A percentile compares a stretch with the other conserved stretches of the same genome.
These are phyloP conservation scores for Candida nemodendra DNA, from an alignment of 805 yeast genomes.

Conservation along the genomic window DNA sequence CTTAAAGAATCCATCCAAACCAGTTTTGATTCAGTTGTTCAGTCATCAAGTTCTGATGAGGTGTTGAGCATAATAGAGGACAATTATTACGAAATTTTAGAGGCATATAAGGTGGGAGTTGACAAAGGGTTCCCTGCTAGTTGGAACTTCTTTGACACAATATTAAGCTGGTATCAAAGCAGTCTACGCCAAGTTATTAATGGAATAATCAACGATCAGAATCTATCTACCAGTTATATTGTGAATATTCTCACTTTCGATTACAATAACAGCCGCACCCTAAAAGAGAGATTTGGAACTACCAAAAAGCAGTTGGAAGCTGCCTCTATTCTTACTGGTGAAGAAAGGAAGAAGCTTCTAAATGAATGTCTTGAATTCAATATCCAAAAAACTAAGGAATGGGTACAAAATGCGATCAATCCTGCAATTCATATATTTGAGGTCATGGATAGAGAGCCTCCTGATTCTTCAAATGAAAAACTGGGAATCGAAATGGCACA, in stretches of 20 bases:
- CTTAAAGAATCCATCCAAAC: slow-evolving; percentile 60
- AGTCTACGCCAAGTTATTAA: slow-evolving; percentile 63
- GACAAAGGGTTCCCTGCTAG: slow-evolving; percentile 59
- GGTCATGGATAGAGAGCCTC: slow-evolving; percentile 68
- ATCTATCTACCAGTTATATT: slow-evolving; percentile 73
- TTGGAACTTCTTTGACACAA: slow-evolving; percentile 70
- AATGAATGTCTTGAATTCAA: slow-evolving; percentile 77
- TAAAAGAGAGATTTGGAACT: slow-evolving; percentile 51
- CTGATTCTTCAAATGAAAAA: slow-evolving; percentile 25
- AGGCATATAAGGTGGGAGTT: slow-evolving; percentile 60
- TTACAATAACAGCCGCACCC: slow-evolving; percentile 56
- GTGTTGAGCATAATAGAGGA: slow-evolving; percentile 65
- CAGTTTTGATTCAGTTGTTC: slow-evolving; percentile 65
- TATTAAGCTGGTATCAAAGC: slow-evolving; percentile 64
- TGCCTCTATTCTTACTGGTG: slow-evolving; percentile 52
- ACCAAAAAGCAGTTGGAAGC: slow-evolving; percentile 45
- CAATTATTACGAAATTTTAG: slow-evolving; percentile 82
- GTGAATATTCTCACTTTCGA: slow-evolving; percentile 77
- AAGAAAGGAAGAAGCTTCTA: slow-evolving; percentile 67
- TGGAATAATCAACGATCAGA: slow-evolving; percentile 44
- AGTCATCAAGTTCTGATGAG: slow-evolving; percentile 43
- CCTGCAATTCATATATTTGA: slow-evolving; percentile 50
- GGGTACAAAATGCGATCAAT: slow-evolving; percentile 58
- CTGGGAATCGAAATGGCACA: slow-evolving; percentile 32
- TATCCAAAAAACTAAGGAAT: slow-evolving; percentile 72